Evolutionary conservation across 495 filamentous ascomycete species (phyloP).

Genomic region (Beverwykella pulmonaria): DNA sequence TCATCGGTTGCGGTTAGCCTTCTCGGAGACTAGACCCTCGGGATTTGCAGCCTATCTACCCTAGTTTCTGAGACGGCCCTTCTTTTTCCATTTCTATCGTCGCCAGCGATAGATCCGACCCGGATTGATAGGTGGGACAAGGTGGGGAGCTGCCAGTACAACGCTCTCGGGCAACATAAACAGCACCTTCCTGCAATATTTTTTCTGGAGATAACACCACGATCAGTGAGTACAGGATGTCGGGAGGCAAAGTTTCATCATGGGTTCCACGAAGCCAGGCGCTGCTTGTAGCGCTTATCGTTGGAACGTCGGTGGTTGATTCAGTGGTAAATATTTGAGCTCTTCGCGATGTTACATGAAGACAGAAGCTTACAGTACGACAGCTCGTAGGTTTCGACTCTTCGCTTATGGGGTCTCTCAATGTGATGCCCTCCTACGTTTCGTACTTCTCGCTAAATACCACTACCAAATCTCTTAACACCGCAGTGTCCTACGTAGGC

Average conservation of each 20-base stretch:
- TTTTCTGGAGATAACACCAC: neutral
- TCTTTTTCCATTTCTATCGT: neutral
- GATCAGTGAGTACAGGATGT: neutral
- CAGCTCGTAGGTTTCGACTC: conserved; percentile 17
- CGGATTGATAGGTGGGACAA: neutral
- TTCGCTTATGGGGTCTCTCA: conserved; percentile 19
- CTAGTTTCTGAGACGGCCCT: neutral
- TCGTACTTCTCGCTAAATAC: conserved; percentile 13
- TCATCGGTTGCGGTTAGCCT: neutral
- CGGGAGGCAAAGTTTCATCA: conserved; percentile 4
- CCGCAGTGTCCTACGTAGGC: conserved; percentile 17
- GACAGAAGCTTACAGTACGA: neutral
- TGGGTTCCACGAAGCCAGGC: conserved; percentile 13
- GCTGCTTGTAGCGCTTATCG: conserved; percentile 3
- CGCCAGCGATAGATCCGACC: neutral
- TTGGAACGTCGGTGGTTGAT: conserved; percentile 10
- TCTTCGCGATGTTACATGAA: neutral
- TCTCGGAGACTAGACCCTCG: neutral
- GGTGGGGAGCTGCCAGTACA: neutral
- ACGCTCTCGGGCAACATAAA: neutral
- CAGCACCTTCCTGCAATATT: neutral
- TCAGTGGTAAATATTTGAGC: conserved; percentile 13
- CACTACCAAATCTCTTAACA: conserved; percentile 21
- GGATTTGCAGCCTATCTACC: neutral
- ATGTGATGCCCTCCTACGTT: conserved; percentile 16